Base-by-base conservation (phyloP, 306 rosid genomes). In the Quercus cerris region DNA sequence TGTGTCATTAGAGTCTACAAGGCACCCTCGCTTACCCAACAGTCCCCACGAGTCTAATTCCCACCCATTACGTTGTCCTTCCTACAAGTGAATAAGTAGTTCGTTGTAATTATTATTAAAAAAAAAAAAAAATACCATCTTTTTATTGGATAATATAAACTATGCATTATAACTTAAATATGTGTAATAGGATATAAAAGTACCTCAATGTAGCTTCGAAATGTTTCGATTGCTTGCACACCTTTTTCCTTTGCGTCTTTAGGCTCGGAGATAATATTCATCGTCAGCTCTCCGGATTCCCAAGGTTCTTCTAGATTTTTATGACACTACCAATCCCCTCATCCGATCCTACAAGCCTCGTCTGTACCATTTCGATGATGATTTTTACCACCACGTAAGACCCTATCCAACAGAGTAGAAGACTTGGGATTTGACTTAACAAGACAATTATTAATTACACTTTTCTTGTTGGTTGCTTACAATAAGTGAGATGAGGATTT, bases 1-100 rank as follows among this genome's bases (percentile, higher is more conserved):
- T 8, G 82, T 67, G 19, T 92, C 97, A 56, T 85, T 85, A 70
- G 87, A 79, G 85, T 92, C 94, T 23, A 88, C 92, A 35, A 94
- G 90, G 71, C 98, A 92, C 94, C 97, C 75, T 92, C 97, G 55
- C 97, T 91, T 61, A 92, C 98, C 97, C 98, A 94, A 81, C 97
- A 92, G 80, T 91, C 89, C 78, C 97, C 94, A 79, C 98, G 91
- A 82, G 49, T 92, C 97, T 75, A 92, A 77, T 28, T 92, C 97
- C 98, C 97, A 94, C 77, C 97, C 98, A 84, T 86, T 87, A 56
- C 90, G 78, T 76, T 84, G 61, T 46, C 99, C 97, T 78, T 91
- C 95, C 98, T 89, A 73, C 31, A 81, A 28, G 61, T 3, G 67
- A 78, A 4, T 49, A 13, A 71, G 5, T 38, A 70, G 54, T n/a